These are phyloP conservation scores for Sisymbrium irio DNA, from an alignment of 345 rosid genomes.

Conservation along the genomic window DNA sequence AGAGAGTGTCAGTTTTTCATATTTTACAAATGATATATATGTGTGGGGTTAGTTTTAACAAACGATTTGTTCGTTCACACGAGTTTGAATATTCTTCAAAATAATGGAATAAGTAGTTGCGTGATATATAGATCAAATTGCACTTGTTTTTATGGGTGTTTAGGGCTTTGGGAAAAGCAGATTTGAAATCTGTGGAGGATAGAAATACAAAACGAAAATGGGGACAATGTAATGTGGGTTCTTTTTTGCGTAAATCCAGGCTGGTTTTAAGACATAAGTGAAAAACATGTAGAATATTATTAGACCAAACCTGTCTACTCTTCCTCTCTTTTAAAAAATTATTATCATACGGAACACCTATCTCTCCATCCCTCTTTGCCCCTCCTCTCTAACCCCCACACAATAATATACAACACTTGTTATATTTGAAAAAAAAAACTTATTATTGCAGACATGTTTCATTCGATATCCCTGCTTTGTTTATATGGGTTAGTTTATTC, in stretches of 20 bases:
- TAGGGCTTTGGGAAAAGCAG: neutral
- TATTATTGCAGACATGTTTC: neutral
- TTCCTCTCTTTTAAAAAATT: conserved; percentile 20
- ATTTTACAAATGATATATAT: neutral
- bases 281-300: conserved; percentile 29
- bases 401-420: conserved; percentile 5
- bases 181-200: neutral
- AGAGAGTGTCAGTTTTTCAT: too few species aligned
- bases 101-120: neutral
- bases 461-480: too few species aligned
- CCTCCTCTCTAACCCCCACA: conserved; percentile 22
- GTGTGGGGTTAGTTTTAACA: neutral
- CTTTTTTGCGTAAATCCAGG: conserved; percentile 35
- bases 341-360: conserved; percentile 20
- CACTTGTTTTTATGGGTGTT: neutral
- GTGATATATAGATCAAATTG: neutral
- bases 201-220: conserved; percentile 7
- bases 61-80: too few species aligned
- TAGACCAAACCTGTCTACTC: conserved; percentile 37
- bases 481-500: too few species aligned
- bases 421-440: neutral
- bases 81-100: neutral
- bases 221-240: conserved; percentile 23
- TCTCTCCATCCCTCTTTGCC: conserved; percentile 34
- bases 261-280: conserved; percentile 34